Evolutionary conservation across 352 stramenopile species (phyloP).

Genomic region (Pythium monospermum): DNA sequence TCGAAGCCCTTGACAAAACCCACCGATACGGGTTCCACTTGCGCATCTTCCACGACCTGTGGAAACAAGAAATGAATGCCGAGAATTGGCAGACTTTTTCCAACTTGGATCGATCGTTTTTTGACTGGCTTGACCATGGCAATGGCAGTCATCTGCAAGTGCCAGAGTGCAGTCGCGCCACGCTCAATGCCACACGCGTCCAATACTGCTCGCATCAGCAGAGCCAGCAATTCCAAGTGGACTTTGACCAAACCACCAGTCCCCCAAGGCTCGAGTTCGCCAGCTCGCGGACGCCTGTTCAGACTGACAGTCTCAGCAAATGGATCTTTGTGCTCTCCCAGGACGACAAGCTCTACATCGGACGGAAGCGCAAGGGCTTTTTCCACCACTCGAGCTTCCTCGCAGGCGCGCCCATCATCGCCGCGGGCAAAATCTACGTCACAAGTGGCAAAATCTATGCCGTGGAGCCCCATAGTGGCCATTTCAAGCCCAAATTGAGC

Average conservation of each 20-base stretch:
- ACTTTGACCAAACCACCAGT: conserved; percentile 20
- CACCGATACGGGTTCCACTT: conserved; percentile 73
- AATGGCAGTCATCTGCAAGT: conserved; percentile 37
- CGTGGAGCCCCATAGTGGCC: conserved; percentile 67
- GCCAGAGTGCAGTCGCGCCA: conserved; percentile 45
- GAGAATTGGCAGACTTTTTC: neutral
- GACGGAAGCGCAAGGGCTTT: conserved; percentile 59
- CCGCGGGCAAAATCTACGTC: conserved; percentile 66
- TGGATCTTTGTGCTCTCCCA: conserved; percentile 72
- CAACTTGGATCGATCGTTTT: conserved; percentile 40
- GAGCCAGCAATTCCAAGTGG: conserved; percentile 37
- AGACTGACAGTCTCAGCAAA: conserved; percentile 62
- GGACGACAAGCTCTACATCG: conserved; percentile 41
- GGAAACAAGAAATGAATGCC: conserved; percentile 40
- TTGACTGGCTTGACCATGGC: conserved; percentile 68
- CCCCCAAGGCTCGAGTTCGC: conserved; percentile 29
- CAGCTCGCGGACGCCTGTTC: conserved; percentile 26
- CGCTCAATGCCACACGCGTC: conserved; percentile 40
- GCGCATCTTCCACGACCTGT: conserved; percentile 57
- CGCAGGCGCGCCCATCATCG: conserved; percentile 46
- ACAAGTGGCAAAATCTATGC: conserved; percentile 46
- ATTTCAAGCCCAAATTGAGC: conserved; percentile 60
- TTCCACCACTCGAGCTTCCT: conserved; percentile 84
- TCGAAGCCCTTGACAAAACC: conserved; percentile 63
- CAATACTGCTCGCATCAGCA: conserved; percentile 44